Evolutionary conservation across 768 basidiomycete genomes (phyloP).

Genomic region (Polyporus arcularius): DNA sequence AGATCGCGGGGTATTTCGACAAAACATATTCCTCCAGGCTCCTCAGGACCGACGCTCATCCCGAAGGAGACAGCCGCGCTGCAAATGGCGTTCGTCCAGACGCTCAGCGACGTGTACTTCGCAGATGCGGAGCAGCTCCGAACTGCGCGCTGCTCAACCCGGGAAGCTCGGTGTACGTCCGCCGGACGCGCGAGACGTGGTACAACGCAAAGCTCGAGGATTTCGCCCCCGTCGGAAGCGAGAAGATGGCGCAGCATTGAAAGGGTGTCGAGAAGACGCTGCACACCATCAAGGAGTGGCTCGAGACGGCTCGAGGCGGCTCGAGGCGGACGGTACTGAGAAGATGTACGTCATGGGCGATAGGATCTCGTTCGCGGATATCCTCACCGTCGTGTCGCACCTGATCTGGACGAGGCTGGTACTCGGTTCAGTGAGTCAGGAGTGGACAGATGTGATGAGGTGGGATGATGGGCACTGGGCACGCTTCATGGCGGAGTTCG

Average conservation of each 20-base stretch:
- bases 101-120: conserved; percentile 11
- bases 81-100: conserved; percentile 23
- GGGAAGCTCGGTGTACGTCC: conserved; percentile 30
- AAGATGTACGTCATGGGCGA: conserved; percentile 35
- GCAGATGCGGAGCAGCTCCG: conserved; percentile 1
- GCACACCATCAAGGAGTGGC: conserved; percentile 30
- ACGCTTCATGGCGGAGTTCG: conserved; percentile 32
- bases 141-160: conserved; percentile 1
- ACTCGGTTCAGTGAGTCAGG: conserved; percentile 25
- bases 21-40: conserved; percentile 31
- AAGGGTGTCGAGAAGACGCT: conserved; percentile 30
- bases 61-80: conserved; percentile 32
- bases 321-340: conserved; percentile 30
- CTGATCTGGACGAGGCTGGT: conserved; percentile 34
- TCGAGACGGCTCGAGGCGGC: conserved; percentile 35
- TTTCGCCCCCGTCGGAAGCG: conserved; percentile 21
- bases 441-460: conserved; percentile 35
- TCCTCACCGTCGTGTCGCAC: conserved; percentile 35
- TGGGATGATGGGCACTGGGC: conserved; percentile 46
- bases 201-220: conserved; percentile 37
- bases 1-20: conserved; percentile 32
- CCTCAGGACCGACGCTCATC: conserved; percentile 32
- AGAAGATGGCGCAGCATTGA: conserved; percentile 32
- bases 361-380: conserved; percentile 35
- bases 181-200: conserved; percentile 33